A percentile compares a stretch with the other conserved stretches of the same genome.
Conservation (phyloP, 129 eudicot genomes). For the Oenanthe sinensis region DNA sequence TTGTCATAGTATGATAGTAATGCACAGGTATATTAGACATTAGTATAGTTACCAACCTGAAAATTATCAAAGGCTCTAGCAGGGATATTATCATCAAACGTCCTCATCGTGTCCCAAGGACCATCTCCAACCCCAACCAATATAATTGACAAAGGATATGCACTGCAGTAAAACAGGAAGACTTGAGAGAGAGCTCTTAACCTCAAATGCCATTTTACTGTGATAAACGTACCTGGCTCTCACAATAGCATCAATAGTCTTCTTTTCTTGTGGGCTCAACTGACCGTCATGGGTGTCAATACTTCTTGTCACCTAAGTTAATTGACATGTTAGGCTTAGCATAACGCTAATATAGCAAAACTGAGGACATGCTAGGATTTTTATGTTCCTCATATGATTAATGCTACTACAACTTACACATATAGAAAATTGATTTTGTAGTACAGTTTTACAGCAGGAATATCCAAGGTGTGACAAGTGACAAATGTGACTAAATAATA, state of each 20-base stretch:
- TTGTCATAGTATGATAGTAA: not conserved
- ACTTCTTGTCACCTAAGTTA: conserved; percentile 61
- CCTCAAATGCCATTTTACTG: not conserved
- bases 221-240: conserved; percentile 48
- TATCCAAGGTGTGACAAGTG: no score
- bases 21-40: not conserved
- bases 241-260: conserved; percentile 73
- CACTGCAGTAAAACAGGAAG: conserved; percentile 26
- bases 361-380: not conserved
- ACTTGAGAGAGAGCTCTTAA: not conserved
- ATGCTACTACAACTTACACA: not conserved
- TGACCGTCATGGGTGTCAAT: conserved; percentile 34
- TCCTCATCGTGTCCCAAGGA: conserved; percentile 77
- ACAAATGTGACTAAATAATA: no score
- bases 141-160: conserved; percentile 65
- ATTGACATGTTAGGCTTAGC: not conserved
- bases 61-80: conserved; percentile 72
- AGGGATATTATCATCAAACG: conserved; percentile 77
- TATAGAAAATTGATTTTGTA: no score
- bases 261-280: conserved; percentile 59
- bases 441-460: no score
- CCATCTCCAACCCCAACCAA: conserved; percentile 83
- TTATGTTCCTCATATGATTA: not conserved
- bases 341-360: not conserved
- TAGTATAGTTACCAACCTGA: conserved; percentile 30